Evolutionary conservation across 179 eudicot genomes (phyloP), one percentile per base, ranked within the genome.

Genomic region (Gypsophila paniculata): DNA sequence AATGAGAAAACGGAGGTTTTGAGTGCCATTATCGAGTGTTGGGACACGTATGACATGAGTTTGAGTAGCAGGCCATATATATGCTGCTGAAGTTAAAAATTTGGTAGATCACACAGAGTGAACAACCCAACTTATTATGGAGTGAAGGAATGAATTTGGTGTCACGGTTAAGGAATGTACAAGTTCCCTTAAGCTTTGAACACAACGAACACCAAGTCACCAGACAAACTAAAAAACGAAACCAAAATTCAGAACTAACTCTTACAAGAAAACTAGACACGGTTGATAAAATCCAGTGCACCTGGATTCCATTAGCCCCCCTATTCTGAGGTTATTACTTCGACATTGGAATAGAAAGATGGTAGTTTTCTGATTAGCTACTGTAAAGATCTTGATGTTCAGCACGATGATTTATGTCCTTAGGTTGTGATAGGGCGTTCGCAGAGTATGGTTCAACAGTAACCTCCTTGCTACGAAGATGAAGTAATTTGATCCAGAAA

Each of bases 11-110:
- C 69, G 73, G 68, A 60, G 68, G 32, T 21, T 49, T 60, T 36
- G 73, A 59, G 52, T 52, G 60, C 77, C 77, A 75, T 75, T 69
- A 61, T 49, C 29, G 72, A 68, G 42, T 26, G 26, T 52, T 26
- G 57, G 34, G 49, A 39, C 51, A 39, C 12, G 68, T 63, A 39
- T n/a, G 49, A 63, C 68, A 63, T 63, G 68, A 38, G 26, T 42
- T 36, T 38, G 11, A 63, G 68, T 11, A n/a, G 51, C 49, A 38
- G 22, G 22, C 17, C 10, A 9, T 63, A 63, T 63, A 36, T 63
- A 63, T 63, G 68, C 68, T 34, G 68, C 68, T n/a, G 68, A 39
- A 29, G 34, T 29, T 29, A 29, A 29, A 29, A 38, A 63, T 38
- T 38, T 63, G 68, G 68, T 63, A 63, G 68, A 38, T 63, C 68